Percentiles rank a stretch among this genome's conserved stretches.
Conservation (phyloP, 495 filamentous ascomycete genomes). For the Aspergillus haitiensis region DNA sequence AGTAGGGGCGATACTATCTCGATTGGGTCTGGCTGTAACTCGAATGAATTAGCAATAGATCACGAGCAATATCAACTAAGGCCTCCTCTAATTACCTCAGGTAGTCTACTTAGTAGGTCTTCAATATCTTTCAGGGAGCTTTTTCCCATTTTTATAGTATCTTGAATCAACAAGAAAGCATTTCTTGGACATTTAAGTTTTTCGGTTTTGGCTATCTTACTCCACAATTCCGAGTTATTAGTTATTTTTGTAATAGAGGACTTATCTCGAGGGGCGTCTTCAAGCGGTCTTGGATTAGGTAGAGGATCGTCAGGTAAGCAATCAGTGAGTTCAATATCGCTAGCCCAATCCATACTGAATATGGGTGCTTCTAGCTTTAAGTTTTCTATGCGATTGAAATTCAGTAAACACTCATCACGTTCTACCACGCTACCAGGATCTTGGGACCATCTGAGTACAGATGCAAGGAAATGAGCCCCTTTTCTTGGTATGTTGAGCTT, state of each 20-base stretch:
- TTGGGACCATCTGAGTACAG: constrained; percentile 16
- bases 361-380: constrained; percentile 55
- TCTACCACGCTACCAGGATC: constrained; percentile 8
- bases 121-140: constrained; percentile 11
- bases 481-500: constrained; percentile 28
- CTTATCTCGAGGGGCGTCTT: too few relatives aligned
- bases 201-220: constrained; percentile 14
- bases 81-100: background rate
- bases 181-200: constrained; percentile 26
- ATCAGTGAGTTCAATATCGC: constrained; percentile 35
- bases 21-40: background rate
- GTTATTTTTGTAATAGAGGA: too few relatives aligned
- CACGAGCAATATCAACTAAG: background rate
- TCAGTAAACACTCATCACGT: constrained; percentile 33
- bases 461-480: constrained; percentile 28
- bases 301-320: background rate
- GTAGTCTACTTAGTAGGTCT: background rate
- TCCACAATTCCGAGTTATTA: too few relatives aligned
- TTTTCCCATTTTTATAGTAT: background rate
- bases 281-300: too few relatives aligned
- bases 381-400: constrained; percentile 25
- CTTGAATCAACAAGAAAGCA: constrained; percentile 22
- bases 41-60: background rate
- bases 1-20: constrained; percentile 5
- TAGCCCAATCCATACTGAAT: constrained; percentile 50